phyloP scores from a whole-genome alignment of 164 flowering plant genomes.

The Warburgia ugandensis region DNA sequence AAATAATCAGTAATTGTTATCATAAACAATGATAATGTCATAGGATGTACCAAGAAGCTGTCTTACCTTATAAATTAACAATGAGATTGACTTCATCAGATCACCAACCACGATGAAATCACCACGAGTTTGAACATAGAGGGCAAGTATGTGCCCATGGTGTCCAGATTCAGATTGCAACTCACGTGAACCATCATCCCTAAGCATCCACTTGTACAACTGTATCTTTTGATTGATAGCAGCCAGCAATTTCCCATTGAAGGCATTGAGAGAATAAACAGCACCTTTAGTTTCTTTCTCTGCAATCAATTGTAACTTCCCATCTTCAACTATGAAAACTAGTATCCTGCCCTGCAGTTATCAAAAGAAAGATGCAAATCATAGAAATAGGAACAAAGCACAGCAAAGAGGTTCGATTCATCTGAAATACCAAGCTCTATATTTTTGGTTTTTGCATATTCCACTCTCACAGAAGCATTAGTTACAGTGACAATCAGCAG shows the following conservation, averaged over 20 bases:
- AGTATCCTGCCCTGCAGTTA: conserved; percentile 70
- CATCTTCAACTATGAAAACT: conserved; percentile 89
- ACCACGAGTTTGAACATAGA: conserved; percentile 92
- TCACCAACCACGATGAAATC: conserved; percentile 99
- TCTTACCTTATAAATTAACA: conserved; percentile 83
- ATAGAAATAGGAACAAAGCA: no score
- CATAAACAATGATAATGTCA: no score
- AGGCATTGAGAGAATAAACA: conserved; percentile 83
- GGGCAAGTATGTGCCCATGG: conserved; percentile 96
- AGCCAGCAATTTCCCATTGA: conserved; percentile 93
- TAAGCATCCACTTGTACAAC: conserved; percentile 89
- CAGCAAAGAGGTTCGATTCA: no score
- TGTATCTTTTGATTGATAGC: conserved; percentile 97
- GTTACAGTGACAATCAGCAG: no score
- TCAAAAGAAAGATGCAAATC: background rate
- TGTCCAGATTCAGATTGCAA: conserved; percentile 94
- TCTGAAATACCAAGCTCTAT: no score
- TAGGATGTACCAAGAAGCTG: background rate
- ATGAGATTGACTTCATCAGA: conserved; percentile 90
- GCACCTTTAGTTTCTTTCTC: conserved; percentile 98
- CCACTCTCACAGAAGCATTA: no score
- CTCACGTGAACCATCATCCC: conserved; percentile 92
- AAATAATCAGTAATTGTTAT: no score
- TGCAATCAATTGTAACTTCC: conserved; percentile 76
- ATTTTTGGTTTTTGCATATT: no score